phyloP scores from a whole-genome alignment of 305 asterid species.

The Fraxinus greggii region DNA sequence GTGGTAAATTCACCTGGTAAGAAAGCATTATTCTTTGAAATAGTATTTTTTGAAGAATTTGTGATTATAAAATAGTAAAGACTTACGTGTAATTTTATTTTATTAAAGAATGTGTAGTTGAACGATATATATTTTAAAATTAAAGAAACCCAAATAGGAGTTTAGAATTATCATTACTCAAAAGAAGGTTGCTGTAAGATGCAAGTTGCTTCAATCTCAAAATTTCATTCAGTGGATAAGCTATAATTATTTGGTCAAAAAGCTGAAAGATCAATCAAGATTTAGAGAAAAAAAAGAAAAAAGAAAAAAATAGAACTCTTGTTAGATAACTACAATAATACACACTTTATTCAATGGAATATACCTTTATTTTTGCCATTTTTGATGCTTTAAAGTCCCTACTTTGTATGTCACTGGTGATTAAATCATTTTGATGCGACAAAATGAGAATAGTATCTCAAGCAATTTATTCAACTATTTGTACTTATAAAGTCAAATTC shows the following conservation, averaged over 20 bases:
- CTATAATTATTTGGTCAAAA: background rate
- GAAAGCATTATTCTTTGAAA: background rate
- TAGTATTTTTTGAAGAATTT: no score
- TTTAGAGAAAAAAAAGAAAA: background rate
- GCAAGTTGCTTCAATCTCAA: background rate
- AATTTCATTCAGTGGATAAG: background rate
- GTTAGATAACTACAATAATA: background rate
- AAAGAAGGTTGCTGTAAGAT: background rate
- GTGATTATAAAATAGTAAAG: no score
- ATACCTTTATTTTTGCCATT: background rate
- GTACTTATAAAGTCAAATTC: background rate
- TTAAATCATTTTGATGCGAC: background rate
- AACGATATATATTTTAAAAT: no score
- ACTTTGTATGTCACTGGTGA: background rate
- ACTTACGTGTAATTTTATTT: no score
- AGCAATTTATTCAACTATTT: background rate
- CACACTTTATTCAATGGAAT: background rate
- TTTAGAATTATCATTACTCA: background rate
- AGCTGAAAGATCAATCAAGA: background rate
- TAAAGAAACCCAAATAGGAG: no score
- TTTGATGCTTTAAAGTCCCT: background rate
- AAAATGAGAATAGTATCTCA: background rate
- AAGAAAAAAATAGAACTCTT: background rate
- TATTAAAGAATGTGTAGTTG: no score
- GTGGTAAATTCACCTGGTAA: background rate